These are phyloP conservation scores for Hypomontagnella monticulosa DNA, from an alignment of 495 filamentous ascomycete genomes.

Conservation along the genomic window DNA sequence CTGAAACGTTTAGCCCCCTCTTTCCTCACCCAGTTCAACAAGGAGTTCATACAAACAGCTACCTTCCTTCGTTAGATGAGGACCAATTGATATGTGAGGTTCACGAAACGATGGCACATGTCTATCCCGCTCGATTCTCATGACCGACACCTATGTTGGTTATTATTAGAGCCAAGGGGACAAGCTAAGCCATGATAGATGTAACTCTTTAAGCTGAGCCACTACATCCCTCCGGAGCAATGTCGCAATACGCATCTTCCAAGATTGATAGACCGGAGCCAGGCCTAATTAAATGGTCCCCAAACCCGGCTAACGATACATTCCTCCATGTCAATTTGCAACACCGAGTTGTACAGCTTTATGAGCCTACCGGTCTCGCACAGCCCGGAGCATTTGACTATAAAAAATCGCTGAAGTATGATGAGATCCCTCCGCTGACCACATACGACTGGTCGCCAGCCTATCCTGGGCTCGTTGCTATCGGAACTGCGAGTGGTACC, in stretches of 20 bases:
- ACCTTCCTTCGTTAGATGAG: neutral
- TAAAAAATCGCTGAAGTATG: conserved; percentile 73
- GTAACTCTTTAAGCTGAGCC: neutral
- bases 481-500: conserved; percentile 86
- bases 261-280: conserved; percentile 63
- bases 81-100: conserved; percentile 3
- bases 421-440: conserved; percentile 84
- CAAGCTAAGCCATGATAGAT: neutral
- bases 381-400: conserved; percentile 66
- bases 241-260: conserved; percentile 43
- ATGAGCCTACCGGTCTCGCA: conserved; percentile 71
- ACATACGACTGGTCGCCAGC: conserved; percentile 96
- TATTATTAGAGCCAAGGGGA: neutral
- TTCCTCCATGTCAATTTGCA: conserved; percentile 89
- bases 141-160: conserved; percentile 5
- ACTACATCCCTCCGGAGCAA: neutral
- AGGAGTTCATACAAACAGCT: neutral
- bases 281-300: conserved; percentile 85
- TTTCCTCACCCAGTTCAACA: neutral
- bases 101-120: conserved; percentile 19
- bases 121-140: conserved; percentile 12
- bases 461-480: conserved; percentile 73
- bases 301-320: conserved; percentile 69
- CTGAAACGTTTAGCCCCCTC: neutral
- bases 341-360: conserved; percentile 80